Conservation (phyloP, 2,329 filamentous ascomycete genomes). For the Pochonia chlamydosporia region DNA sequence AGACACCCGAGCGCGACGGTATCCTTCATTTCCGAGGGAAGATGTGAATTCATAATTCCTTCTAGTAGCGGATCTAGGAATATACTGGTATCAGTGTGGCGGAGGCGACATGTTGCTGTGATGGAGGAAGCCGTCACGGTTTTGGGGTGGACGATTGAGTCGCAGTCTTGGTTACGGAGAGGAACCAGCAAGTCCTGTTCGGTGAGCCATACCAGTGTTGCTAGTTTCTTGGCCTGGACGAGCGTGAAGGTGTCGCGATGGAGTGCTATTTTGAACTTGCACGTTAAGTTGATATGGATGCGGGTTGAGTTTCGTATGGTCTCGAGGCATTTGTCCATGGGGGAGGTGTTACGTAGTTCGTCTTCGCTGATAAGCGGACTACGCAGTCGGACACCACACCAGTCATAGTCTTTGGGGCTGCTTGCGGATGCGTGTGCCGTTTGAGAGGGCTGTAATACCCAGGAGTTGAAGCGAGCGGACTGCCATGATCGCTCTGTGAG, state of each 20-base stretch:
- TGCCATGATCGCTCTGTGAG: constrained; percentile 1
- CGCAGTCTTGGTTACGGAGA: background rate
- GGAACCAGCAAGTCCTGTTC: background rate
- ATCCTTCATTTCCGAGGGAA: background rate
- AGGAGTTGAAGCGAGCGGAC: constrained; percentile 1
- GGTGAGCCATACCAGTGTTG: background rate
- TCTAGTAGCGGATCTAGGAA: background rate
- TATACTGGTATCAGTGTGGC: background rate
- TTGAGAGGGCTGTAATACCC: background rate
- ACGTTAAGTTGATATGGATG: background rate
- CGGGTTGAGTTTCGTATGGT: background rate
- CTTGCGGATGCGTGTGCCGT: background rate
- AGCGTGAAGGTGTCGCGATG: background rate
- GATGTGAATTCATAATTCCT: background rate
- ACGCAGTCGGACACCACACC: background rate
- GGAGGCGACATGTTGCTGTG: background rate
- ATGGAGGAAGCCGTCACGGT: background rate
- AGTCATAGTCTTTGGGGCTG: background rate
- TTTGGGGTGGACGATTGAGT: background rate
- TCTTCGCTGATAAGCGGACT: background rate
- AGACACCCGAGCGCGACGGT: background rate
- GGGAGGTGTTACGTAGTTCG: background rate
- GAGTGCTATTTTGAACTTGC: background rate
- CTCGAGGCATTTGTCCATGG: background rate
- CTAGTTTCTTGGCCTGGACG: constrained; percentile 2